These are phyloP conservation scores for Penicillium alfredii DNA, from an alignment of 495 filamentous ascomycete genomes.

Conservation along the genomic window DNA sequence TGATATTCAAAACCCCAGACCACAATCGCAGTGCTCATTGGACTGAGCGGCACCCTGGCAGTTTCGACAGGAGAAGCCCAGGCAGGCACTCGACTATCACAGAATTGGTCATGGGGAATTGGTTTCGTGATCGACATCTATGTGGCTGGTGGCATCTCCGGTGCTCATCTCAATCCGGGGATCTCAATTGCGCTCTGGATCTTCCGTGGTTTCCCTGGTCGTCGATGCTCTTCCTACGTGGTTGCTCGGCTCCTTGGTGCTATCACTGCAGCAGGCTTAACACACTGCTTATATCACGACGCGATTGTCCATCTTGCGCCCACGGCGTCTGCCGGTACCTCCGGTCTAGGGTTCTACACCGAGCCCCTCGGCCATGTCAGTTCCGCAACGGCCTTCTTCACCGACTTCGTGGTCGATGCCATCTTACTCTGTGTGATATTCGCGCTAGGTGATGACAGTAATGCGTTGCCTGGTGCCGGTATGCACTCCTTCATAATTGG, in stretches of 20 bases:
- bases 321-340: constrained; percentile 29
- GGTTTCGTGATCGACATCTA: constrained; percentile 52
- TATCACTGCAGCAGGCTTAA: constrained; percentile 38
- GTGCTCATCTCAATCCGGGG: constrained; percentile 53
- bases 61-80: neutral
- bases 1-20: constrained; percentile 7
- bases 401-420: constrained; percentile 18
- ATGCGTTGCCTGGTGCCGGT: constrained; percentile 20
- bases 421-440: constrained; percentile 18
- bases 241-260: constrained; percentile 44
- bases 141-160: constrained; percentile 44
- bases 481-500: constrained; percentile 23
- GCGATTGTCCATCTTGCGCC: constrained; percentile 33
- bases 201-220: constrained; percentile 49
- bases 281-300: constrained; percentile 40
- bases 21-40: constrained; percentile 12
- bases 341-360: constrained; percentile 48
- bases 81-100: neutral
- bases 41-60: neutral
- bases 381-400: constrained; percentile 40
- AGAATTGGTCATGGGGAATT: constrained; percentile 24
- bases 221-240: constrained; percentile 37
- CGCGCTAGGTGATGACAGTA: constrained; percentile 20
- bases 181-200: constrained; percentile 50
- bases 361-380: constrained; percentile 44